These are phyloP conservation scores for Capillidium rhysosporum DNA, from an alignment of 371 early-diverging fungal species.

Conservation along the genomic window DNA sequence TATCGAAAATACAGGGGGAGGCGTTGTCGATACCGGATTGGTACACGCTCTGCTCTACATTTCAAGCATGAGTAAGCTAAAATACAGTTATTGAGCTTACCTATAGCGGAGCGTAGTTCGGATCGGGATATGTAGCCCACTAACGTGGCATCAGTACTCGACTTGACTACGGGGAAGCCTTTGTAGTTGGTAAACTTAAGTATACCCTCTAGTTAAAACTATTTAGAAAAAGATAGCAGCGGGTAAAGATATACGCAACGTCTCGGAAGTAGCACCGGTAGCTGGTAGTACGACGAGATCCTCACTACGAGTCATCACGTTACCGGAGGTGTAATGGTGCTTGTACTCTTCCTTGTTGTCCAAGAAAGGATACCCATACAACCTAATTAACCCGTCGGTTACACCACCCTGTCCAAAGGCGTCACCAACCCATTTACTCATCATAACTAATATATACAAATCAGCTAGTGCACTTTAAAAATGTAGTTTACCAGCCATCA, in stretches of 20 bases:
- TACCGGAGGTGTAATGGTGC: slow-evolving; percentile 29
- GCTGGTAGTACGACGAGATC: slow-evolving; percentile 32
- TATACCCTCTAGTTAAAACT: slow-evolving; percentile 17
- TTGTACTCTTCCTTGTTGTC: slow-evolving; percentile 39
- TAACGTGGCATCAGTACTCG: slow-evolving; percentile 22
- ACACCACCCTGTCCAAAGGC: slow-evolving; percentile 35
- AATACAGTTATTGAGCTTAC: slow-evolving; percentile 15
- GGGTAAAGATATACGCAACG: slow-evolving; percentile 14
- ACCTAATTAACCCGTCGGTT: slow-evolving; percentile 39
- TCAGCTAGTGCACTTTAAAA: not conserved
- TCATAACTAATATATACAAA: slow-evolving; percentile 32
- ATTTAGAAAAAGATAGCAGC: not conserved
- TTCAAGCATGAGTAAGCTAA: not conserved
- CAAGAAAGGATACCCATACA: slow-evolving; percentile 45
- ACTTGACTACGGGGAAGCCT: slow-evolving; percentile 53
- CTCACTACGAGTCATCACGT: slow-evolving; percentile 30
- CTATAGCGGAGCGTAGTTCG: slow-evolving; percentile 44
- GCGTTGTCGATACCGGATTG: slow-evolving; percentile 11
- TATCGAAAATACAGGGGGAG: slow-evolving; percentile 17
- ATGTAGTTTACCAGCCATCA: not conserved
- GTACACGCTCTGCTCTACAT: slow-evolving; percentile 9
- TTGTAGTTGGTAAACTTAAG: slow-evolving; percentile 27
- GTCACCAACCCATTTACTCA: slow-evolving; percentile 50
- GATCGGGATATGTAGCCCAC: slow-evolving; percentile 50
- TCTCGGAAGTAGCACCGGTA: slow-evolving; percentile 21